Evolutionary conservation across 176 grass and related monocot species (phyloP).

Genomic region (Puya raimondii): DNA sequence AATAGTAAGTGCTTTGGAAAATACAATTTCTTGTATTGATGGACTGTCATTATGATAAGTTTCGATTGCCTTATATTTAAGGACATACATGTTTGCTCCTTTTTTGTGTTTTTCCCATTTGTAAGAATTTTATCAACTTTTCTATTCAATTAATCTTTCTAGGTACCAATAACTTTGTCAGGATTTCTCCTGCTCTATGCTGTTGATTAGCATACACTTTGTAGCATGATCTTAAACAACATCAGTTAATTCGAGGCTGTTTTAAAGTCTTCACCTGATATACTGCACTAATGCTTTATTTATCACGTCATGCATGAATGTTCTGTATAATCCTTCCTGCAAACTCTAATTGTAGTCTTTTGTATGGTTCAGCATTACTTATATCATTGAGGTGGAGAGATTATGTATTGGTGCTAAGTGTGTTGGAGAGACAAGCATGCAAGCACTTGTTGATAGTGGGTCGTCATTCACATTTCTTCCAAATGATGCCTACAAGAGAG

Average conservation of each 20-base stretch:
- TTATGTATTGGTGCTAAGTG: conserved; percentile 75
- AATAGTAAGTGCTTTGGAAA: conserved; percentile 56
- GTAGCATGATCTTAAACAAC: no score
- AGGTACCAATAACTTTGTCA: no score
- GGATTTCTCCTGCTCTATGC: no score
- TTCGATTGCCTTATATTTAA: neutral
- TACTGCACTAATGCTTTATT: no score
- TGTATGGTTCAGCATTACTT: conserved; percentile 44
- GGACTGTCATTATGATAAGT: neutral
- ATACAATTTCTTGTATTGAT: neutral
- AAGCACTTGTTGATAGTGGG: conserved; percentile 81
- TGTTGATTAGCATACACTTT: no score
- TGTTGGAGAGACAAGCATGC: conserved; percentile 44
- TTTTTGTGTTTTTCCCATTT: neutral
- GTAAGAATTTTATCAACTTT: neutral
- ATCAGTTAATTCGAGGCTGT: no score
- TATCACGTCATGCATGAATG: no score
- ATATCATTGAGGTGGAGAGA: conserved; percentile 60
- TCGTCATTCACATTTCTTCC: conserved; percentile 86
- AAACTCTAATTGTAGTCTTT: neutral
- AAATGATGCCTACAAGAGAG: conserved; percentile 48
- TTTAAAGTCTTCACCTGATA: no score
- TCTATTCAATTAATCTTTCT: no score
- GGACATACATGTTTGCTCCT: neutral
- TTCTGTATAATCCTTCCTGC: no score